Base-by-base conservation (phyloP, 2,329 filamentous ascomycete species). In the Zymoseptoria pseudotritici region DNA sequence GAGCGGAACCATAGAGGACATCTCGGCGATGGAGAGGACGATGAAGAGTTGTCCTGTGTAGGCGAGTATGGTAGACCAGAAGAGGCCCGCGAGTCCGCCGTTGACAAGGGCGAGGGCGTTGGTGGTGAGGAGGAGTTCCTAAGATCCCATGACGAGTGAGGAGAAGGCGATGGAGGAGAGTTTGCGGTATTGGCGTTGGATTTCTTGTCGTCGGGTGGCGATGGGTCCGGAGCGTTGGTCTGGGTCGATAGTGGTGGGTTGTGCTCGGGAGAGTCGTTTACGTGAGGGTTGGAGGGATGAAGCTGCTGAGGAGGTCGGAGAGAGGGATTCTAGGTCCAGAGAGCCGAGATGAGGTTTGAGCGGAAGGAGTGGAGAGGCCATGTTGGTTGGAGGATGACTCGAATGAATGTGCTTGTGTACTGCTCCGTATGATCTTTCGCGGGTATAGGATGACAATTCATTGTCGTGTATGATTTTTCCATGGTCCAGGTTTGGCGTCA, bases 111-210 rank as follows among this genome's bases (percentile, higher is more conserved):
- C 61, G 7, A 63, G 62, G 1, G 66, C 66, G 49, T 67, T 71
- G 5, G 66, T 63, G 3, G 66, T 64, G 9, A 68, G 58, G 0
- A 67, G 56, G 19, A 77, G 73, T 65, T 83, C 81, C 81, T 79
- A 83, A 0, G 80, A 82, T 50, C 78, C 78, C 62, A 80, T 77
- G 24, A 80, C 75, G 8, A 78, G 77, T 57, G 78, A 79, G 17
- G 76, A 76, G 61, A 82, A 81, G 8, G 77, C 77, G 7, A 70
- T 62, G 5, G 62, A 66, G 0, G 65, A 66, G 4, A 69, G 53
- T 9, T 64, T 60, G 7, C 66, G 63, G 53, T 69, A 69, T 20
- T 66, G 66, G 26, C 58, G 61, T 29, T 66, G 66, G 17, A 69
- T 63, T 36, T 67, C 60, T 53, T 63, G 63, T 26, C 36, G 36